Conservation (phyloP, 2,329 filamentous ascomycete species). For the Fusarium agapanthi region DNA sequence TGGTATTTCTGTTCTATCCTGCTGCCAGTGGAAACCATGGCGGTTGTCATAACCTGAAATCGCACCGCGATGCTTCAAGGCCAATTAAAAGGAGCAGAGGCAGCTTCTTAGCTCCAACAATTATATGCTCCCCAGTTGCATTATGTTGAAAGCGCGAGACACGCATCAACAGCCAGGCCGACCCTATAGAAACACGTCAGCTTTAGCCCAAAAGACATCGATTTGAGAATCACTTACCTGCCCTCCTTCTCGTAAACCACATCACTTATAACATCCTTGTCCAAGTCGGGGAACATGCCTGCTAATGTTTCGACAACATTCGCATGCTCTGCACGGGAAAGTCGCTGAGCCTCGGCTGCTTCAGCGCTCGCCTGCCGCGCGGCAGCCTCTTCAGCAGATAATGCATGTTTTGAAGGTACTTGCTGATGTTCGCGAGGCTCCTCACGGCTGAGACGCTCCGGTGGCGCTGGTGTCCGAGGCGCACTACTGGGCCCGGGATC, state of each 20-base stretch:
- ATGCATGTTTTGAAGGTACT: constrained; percentile 51
- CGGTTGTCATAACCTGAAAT: constrained; percentile 7
- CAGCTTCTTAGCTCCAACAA: not conserved
- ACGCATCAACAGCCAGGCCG: constrained; percentile 85
- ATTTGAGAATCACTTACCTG: constrained; percentile 66
- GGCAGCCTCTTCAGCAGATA: constrained; percentile 86
- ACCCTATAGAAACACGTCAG: constrained; percentile 62
- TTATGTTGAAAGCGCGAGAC: constrained; percentile 71
- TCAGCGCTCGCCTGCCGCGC: constrained; percentile 92
- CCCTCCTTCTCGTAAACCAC: constrained; percentile 96
- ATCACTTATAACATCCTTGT: constrained; percentile 94
- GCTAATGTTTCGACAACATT: constrained; percentile 93
- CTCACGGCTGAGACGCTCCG: constrained; percentile 46
- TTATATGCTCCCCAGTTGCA: not conserved
- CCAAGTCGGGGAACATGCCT: constrained; percentile 96
- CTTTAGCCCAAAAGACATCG: not conserved
- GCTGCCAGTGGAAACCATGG: not conserved
- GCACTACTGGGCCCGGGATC: constrained; percentile 46
- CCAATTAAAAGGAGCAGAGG: not conserved
- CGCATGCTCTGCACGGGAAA: constrained; percentile 84
- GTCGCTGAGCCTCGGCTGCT: constrained; percentile 82
- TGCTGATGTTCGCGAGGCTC: constrained; percentile 45
- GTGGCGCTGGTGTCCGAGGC: constrained; percentile 50
- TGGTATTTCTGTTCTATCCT: constrained; percentile 32
- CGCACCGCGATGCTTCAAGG: not conserved